Conservation (phyloP, 2,329 filamentous ascomycete genomes). For the Claviceps capensis region DNA sequence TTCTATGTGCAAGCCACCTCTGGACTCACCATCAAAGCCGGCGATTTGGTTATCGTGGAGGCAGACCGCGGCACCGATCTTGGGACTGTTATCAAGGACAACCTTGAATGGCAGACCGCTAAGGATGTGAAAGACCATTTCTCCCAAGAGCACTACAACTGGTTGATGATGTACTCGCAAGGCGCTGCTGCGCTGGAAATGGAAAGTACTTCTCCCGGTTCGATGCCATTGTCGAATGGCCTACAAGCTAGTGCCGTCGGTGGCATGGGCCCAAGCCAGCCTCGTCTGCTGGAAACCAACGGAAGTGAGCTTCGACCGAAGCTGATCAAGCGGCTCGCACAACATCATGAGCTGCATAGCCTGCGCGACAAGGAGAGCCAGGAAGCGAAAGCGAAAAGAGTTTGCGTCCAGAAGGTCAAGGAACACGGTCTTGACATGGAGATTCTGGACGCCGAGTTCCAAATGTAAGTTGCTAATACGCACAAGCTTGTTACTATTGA, state of each 20-base stretch:
- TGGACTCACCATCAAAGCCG: slow-evolving; percentile 75
- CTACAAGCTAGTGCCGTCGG: slow-evolving; percentile 59
- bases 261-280: slow-evolving; percentile 62
- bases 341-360: slow-evolving; percentile 77
- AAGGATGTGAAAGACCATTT: slow-evolving; percentile 85
- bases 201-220: slow-evolving; percentile 46
- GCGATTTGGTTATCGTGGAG: slow-evolving; percentile 93
- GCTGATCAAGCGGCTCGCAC: slow-evolving; percentile 89
- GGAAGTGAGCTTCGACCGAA: slow-evolving; percentile 79
- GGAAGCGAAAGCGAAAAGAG: slow-evolving; percentile 91
- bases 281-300: slow-evolving; percentile 58
- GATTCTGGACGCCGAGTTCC: slow-evolving; percentile 95
- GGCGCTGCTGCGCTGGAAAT: slow-evolving; percentile 53
- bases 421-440: slow-evolving; percentile 96
- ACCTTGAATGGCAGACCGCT: slow-evolving; percentile 76
- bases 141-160: slow-evolving; percentile 90
- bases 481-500: background rate
- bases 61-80: slow-evolving; percentile 93
- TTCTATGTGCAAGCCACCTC: slow-evolving; percentile 97
- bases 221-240: slow-evolving; percentile 49
- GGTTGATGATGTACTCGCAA: slow-evolving; percentile 97
- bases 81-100: slow-evolving; percentile 79
- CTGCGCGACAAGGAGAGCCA: slow-evolving; percentile 93
- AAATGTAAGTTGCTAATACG: slow-evolving; percentile 58
- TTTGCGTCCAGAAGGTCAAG: slow-evolving; percentile 91